Conservation (phyloP, 1,284 basidiomycete species). For the Cryptococcus amylolentus region DNA sequence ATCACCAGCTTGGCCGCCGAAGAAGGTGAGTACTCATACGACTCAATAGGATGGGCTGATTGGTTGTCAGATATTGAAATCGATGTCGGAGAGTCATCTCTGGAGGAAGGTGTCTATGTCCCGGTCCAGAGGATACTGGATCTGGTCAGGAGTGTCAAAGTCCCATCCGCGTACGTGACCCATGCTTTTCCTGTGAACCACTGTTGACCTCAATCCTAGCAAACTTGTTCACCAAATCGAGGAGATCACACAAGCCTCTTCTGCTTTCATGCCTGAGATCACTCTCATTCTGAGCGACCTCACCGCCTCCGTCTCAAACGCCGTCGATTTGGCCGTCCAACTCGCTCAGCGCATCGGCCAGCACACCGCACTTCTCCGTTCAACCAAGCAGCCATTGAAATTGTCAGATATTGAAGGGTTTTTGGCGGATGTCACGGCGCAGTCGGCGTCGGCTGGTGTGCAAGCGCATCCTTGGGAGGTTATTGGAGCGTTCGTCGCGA, state of each 20-base stretch:
- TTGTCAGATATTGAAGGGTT: slow-evolving; percentile 66
- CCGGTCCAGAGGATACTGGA: slow-evolving; percentile 78
- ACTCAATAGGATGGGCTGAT: slow-evolving; percentile 1
- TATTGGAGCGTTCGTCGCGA: slow-evolving; percentile 64
- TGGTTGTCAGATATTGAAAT: slow-evolving; percentile 61
- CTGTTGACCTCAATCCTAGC: slow-evolving; percentile 49
- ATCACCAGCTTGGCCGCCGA: slow-evolving; percentile 70
- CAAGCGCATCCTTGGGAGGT: slow-evolving; percentile 71
- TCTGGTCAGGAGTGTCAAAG: slow-evolving; percentile 73
- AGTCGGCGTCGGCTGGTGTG: slow-evolving; percentile 22
- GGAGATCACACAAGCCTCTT: slow-evolving; percentile 66
- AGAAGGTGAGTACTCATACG: slow-evolving; percentile 57
- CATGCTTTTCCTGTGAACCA: neutral
- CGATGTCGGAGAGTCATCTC: slow-evolving; percentile 68
- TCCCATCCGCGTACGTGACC: slow-evolving; percentile 64
- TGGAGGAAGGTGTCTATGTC: slow-evolving; percentile 68
- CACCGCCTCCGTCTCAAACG: slow-evolving; percentile 68
- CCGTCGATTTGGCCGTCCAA: slow-evolving; percentile 87
- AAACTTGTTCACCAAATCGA: slow-evolving; percentile 81
- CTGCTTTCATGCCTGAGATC: slow-evolving; percentile 67
- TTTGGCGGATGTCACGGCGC: slow-evolving; percentile 61
- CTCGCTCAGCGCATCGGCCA: slow-evolving; percentile 81
- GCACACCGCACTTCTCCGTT: slow-evolving; percentile 69
- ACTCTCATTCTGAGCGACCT: slow-evolving; percentile 68
- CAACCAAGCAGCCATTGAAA: slow-evolving; percentile 71